Evolutionary conservation across 73 alveolate species (phyloP), one percentile per base, ranked within the genome.

Genomic region (Paramecium bursaria): DNA sequence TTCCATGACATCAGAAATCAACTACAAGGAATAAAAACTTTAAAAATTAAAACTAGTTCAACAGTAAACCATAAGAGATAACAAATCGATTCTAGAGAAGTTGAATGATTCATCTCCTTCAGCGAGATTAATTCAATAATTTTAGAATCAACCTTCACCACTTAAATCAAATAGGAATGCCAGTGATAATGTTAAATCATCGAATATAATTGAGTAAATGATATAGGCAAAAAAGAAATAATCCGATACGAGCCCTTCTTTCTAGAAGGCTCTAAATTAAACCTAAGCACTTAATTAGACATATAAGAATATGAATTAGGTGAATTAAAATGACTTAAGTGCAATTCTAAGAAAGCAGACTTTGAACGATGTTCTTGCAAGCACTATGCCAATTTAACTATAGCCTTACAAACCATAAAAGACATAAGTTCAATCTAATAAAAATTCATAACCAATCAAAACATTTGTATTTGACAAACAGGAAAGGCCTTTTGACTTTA

Each of bases 161-260:
- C 21, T 67, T 2, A 67, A 67, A 67, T 10, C 60, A 11, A 67
- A 67, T 67, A 35, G 82, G 27, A 67, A 67, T 39, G 44, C 44
- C 21, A 67, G 82, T 67, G 82, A 67, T 14, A 67, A 67, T 67
- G 60, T 67, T 5, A 67, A 42, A 67, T 57, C 82, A 57, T 57
- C 76, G 0, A 67, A 67, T 42, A 4, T 67, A 5, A 67, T 67
- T 44, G 82, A 67, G 44, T 67, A 67, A 19, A 67, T 67, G 82
- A 67, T 67, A 0, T 11, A 11, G 17, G 44, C 33, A 39, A 67
- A 67, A 67, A 67, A 67, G 27, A 3, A 57, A 67, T 17, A 31
- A 39, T 67, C 82, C 17, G 82, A 67, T 67, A 42, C 22, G 46
- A 39, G 60, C 10, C 82, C 82, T 2, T 50, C 7, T 50, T 4